Evolutionary conservation across 345 rosid species (phyloP).

Genomic region (Aethionema arabicum): DNA sequence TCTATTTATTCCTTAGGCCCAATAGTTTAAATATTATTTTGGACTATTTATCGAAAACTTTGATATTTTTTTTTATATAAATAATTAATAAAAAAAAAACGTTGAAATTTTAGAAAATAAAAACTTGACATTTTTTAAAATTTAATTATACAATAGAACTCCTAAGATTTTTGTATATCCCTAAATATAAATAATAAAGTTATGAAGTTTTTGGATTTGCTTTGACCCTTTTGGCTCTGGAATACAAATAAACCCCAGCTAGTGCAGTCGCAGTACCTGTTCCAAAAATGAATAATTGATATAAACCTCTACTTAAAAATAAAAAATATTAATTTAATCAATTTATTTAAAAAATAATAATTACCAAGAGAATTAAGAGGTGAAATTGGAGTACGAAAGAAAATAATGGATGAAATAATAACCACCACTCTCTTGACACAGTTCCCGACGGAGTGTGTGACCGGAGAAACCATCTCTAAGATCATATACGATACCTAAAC

Average conservation of each 20-base stretch:
- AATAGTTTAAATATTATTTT: neutral
- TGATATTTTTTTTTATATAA: too few relatives aligned
- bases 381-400: conserved; percentile 67
- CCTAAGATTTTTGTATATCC: too few relatives aligned
- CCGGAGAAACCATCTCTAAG: conserved; percentile 73
- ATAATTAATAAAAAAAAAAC: too few relatives aligned
- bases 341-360: neutral
- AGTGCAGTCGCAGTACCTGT: conserved; percentile 81
- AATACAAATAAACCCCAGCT: conserved; percentile 71
- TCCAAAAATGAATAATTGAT: neutral
- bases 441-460: conserved; percentile 86
- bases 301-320: neutral
- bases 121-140: too few relatives aligned
- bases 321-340: neutral
- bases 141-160: too few relatives aligned
- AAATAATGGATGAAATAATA: conserved; percentile 62
- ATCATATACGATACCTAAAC: conserved; percentile 77
- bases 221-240: conserved; percentile 51
- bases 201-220: conserved; percentile 41
- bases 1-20: neutral
- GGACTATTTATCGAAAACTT: too few relatives aligned
- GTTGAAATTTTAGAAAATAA: too few relatives aligned
- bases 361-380: conserved; percentile 65
- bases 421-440: conserved; percentile 83
- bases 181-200: conserved; percentile 5